Conservation (phyloP, 306 rosid genomes). For the Canavalia gladiata region DNA sequence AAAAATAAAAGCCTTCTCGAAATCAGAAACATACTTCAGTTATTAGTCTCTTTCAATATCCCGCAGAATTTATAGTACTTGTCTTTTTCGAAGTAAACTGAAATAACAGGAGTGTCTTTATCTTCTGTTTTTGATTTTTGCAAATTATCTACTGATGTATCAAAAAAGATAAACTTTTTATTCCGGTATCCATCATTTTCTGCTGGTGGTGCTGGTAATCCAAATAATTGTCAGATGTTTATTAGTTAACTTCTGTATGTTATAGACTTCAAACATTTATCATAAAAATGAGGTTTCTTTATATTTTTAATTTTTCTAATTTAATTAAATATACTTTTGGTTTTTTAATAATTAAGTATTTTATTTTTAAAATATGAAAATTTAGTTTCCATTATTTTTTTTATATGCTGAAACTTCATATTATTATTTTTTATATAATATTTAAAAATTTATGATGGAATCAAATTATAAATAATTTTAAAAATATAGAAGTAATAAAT, state of each 20-base stretch:
- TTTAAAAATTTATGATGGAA: too few relatives aligned
- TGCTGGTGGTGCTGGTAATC: neutral
- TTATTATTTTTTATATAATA: too few relatives aligned
- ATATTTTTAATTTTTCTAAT: too few relatives aligned
- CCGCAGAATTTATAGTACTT: conserved; percentile 2
- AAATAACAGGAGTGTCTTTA: neutral
- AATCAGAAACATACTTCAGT: conserved; percentile 13
- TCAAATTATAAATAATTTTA: too few relatives aligned
- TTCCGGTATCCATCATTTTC: neutral
- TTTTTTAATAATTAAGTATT: too few relatives aligned
- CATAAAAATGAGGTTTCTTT: neutral
- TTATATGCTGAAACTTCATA: too few relatives aligned
- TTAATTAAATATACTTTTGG: too few relatives aligned
- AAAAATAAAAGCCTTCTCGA: neutral
- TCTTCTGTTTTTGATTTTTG: neutral
- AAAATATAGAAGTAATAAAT: too few relatives aligned
- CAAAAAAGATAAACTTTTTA: neutral
- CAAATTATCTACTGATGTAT: neutral
- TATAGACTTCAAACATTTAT: neutral
- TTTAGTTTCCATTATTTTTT: too few relatives aligned
- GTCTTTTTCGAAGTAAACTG: conserved; percentile 15
- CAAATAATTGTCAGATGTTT: neutral
- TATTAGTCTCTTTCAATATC: conserved; percentile 19
- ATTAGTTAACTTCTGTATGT: neutral
- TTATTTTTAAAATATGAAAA: too few relatives aligned